Evolutionary conservation across 495 filamentous ascomycete genomes (phyloP).

Genomic region (Evernia prunastri): DNA sequence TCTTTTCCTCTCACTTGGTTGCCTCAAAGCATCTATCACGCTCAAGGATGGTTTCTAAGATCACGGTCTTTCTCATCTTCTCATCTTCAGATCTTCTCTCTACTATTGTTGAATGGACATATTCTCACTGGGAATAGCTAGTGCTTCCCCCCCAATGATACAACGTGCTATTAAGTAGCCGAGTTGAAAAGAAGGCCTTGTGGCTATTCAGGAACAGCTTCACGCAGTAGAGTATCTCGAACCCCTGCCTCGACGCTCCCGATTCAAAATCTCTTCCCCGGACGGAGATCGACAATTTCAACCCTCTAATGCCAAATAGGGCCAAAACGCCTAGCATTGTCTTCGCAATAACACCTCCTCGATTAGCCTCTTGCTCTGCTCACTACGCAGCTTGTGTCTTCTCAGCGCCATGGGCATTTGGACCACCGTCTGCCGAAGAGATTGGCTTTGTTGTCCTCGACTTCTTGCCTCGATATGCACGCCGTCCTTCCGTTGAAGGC

Average conservation of each 20-base stretch:
- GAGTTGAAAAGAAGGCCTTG: too few relatives aligned
- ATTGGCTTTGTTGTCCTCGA: not conserved
- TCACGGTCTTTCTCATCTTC: too few relatives aligned
- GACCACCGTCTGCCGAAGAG: not conserved
- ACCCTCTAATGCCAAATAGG: not conserved
- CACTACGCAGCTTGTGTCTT: not conserved
- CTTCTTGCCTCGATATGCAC: slow-evolving; percentile 5
- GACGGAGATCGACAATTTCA: not conserved
- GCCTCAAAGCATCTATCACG: too few relatives aligned
- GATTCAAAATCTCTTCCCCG: not conserved
- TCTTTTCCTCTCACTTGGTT: too few relatives aligned
- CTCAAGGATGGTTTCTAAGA: too few relatives aligned
- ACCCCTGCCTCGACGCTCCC: not conserved
- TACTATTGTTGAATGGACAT: too few relatives aligned
- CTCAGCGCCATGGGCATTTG: not conserved
- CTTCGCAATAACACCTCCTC: not conserved
- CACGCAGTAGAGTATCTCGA: too few relatives aligned
- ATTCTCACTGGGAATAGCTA: too few relatives aligned
- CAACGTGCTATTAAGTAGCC: too few relatives aligned
- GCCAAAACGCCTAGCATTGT: not conserved
- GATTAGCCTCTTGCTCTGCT: not conserved
- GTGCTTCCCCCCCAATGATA: too few relatives aligned
- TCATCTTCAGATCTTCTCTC: too few relatives aligned
- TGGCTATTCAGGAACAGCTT: too few relatives aligned
- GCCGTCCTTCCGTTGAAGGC: not conserved